Base-by-base conservation (phyloP, 768 basidiomycete species). In the Fomitopsis serialis region DNA sequence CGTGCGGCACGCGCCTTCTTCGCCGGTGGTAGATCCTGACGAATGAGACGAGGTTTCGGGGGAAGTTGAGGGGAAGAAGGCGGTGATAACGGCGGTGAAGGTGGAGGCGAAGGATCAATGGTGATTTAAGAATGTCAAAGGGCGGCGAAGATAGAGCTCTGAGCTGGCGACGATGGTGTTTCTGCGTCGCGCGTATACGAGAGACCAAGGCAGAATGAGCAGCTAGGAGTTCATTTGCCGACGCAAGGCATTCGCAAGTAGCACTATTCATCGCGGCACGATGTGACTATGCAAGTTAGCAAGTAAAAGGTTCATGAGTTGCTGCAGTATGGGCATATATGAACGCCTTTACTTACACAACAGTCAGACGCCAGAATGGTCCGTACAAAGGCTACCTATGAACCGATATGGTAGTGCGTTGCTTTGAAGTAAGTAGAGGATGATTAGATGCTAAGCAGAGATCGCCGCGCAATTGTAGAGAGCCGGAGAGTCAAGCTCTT, bases 1-100 rank as follows among this genome's bases (percentile, higher is more conserved):
- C 87, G 77, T 21, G 78, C 75, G 6, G 80, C 72, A 3, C 89
- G 79, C 0, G 88, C 87, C 3, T 82, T 80, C 65, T 93, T 93
- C 6, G 82, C 78, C n/a, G 84, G 83, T 0, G 85, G 79, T 5
- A 82, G 63, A 50, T 82, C 80, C 67, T 68, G 61, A 47, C 79
- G 66, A 45, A 78, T 78, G 23, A 72, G 66, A 24, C 63, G 69
- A 10, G 71, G 69, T 11, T 72, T 68, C 1, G 66, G 62, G 42
- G 69, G 58, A 19, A 68, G 62, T 2, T 65, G 55, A 1, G 68
- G 80, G 0, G 81, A 81, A 5, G 74, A 66, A 0, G 77, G 73
- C 8, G 78, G 75, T 0, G 81, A 80, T 4, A 76, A 74, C 0
- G 73, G 67, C 0, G 77, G 76, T 0, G 83, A 78, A 0, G 76